Evolutionary conservation across 352 stramenopile genomes (phyloP).

Genomic region (Phytophthora constricta): DNA sequence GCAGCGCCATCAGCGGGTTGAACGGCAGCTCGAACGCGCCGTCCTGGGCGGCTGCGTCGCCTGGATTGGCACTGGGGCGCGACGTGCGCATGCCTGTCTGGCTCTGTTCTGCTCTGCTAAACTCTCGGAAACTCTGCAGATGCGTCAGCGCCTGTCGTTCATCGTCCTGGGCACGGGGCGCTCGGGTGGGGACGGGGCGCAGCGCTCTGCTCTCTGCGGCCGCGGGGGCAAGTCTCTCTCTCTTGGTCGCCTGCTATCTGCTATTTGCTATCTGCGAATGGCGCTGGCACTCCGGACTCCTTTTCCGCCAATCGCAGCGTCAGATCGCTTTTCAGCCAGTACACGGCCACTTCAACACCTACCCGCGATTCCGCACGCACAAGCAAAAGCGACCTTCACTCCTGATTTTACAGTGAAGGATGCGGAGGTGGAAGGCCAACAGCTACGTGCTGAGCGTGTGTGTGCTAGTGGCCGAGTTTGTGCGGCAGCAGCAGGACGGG

Average conservation of each 20-base stretch:
- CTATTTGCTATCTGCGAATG: no score
- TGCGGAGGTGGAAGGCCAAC: slow-evolving; percentile 50
- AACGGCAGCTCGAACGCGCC: slow-evolving; percentile 21
- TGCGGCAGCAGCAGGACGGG: slow-evolving; percentile 50
- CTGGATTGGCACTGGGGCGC: not conserved
- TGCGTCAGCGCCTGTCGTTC: slow-evolving; percentile 34
- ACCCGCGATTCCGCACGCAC: no score
- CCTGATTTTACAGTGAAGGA: slow-evolving; percentile 5
- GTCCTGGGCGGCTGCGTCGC: not conserved
- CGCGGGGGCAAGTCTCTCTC: not conserved
- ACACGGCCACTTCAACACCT: not conserved
- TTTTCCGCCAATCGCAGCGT: slow-evolving; percentile 25
- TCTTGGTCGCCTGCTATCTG: no score
- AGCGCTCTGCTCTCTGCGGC: slow-evolving; percentile 2
- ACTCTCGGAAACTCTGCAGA: slow-evolving; percentile 9
- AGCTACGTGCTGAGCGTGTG: slow-evolving; percentile 61
- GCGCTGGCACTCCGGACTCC: no score
- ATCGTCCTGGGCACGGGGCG: slow-evolving; percentile 29
- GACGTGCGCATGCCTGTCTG: slow-evolving; percentile 3
- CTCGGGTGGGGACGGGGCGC: slow-evolving; percentile 1
- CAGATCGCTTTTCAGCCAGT: slow-evolving; percentile 15
- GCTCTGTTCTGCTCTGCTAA: no score
- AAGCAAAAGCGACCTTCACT: not conserved
- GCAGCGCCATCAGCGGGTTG: slow-evolving; percentile 52
- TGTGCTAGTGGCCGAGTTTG: slow-evolving; percentile 55